Evolutionary conservation across 441 rosid genomes (phyloP).

Genomic region (Corymbia citriodora): DNA sequence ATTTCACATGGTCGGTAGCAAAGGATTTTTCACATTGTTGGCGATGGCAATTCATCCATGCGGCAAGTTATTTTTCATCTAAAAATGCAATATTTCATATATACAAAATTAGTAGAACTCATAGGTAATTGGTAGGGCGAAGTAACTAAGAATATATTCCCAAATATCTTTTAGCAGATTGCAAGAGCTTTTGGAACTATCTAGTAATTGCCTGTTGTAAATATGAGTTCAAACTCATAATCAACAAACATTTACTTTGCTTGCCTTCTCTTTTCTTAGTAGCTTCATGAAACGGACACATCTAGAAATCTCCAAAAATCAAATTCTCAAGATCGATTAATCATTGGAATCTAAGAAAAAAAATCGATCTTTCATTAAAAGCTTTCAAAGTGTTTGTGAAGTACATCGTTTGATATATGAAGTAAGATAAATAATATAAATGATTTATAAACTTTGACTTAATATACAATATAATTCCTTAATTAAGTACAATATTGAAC

Average conservation of each 20-base stretch:
- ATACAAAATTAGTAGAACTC: not conserved
- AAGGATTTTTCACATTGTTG: not conserved
- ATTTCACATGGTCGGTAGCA: not conserved
- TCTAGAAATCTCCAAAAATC: not conserved
- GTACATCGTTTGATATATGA: not conserved
- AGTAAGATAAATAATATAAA: too few species aligned
- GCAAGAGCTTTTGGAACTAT: not conserved
- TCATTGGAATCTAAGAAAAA: not conserved
- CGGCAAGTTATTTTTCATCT: not conserved
- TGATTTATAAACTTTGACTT: accelerated
- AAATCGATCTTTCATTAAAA: not conserved
- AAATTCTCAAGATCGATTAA: not conserved
- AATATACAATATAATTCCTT: too few species aligned
- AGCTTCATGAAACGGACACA: not conserved
- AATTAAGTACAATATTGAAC: too few species aligned
- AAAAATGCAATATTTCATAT: not conserved
- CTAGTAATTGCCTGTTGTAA: not conserved
- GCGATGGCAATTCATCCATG: not conserved
- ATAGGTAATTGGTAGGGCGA: not conserved
- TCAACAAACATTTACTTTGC: not conserved
- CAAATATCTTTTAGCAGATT: not conserved
- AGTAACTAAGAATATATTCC: not conserved
- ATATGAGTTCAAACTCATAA: not conserved
- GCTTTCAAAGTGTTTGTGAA: not conserved
- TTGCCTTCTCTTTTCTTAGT: not conserved